Evolutionary conservation across 139 green algal genomes (phyloP).

Genomic region (Coelastrella sp.): DNA sequence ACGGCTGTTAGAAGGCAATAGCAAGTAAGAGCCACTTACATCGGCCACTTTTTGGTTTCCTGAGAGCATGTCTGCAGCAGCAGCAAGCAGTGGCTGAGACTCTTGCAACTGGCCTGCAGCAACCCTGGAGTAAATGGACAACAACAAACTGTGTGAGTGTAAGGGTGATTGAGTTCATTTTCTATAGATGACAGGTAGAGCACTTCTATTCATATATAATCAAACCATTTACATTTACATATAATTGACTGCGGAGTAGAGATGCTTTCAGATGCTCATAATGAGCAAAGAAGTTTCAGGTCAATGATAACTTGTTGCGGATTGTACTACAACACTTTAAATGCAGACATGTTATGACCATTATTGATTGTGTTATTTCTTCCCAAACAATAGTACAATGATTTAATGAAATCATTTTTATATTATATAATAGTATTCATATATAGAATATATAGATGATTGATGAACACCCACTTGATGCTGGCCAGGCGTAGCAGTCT

Average conservation of each 20-base stretch:
- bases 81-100: conserved; percentile 52
- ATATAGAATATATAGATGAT: too few relatives aligned
- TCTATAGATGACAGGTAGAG: background rate
- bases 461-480: conserved; percentile 45
- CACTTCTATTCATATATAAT: too few relatives aligned
- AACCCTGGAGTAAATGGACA: background rate
- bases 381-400: too few relatives aligned
- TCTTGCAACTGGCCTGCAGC: conserved; percentile 51
- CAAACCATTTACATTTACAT: too few relatives aligned
- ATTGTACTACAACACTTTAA: too few relatives aligned
- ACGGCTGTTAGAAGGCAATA: background rate
- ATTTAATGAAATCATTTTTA: too few relatives aligned
- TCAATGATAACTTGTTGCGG: background rate
- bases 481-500: conserved; percentile 59
- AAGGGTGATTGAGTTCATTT: background rate
- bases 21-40: background rate
- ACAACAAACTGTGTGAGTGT: background rate
- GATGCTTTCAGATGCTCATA: too few relatives aligned
- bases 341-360: too few relatives aligned
- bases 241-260: too few relatives aligned
- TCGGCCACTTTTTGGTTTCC: background rate
- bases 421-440: too few relatives aligned
- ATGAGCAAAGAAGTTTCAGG: background rate
- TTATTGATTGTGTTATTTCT: too few relatives aligned
- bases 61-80: conserved; percentile 48